A percentile compares a stretch with the other conserved stretches of the same genome.
These are phyloP conservation scores for Claviceps arundinis DNA, from an alignment of 2,329 filamentous ascomycete species.

Conservation along the genomic window DNA sequence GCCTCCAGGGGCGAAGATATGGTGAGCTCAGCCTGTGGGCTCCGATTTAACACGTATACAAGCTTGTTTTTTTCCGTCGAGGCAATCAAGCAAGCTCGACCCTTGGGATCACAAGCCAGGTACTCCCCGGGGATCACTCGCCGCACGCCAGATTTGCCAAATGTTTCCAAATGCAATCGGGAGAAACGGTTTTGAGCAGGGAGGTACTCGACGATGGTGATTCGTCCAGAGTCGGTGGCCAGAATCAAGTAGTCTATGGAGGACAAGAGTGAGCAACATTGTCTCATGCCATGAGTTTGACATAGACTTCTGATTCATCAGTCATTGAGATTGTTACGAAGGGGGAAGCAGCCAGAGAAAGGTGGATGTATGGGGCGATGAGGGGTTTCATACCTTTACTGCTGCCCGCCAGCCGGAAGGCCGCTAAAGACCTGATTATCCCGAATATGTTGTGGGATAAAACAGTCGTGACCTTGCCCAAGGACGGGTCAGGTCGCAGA, in stretches of 20 bases:
- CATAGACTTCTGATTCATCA: not conserved
- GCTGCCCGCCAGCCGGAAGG: slow-evolving; percentile 85
- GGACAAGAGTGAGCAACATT: slow-evolving; percentile 13
- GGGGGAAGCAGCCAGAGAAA: not conserved
- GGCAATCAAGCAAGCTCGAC: slow-evolving; percentile 85
- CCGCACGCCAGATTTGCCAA: slow-evolving; percentile 90
- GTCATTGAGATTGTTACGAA: slow-evolving; percentile 12
- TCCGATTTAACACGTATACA: slow-evolving; percentile 94
- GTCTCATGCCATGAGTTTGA: not conserved
- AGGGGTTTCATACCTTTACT: slow-evolving; percentile 61
- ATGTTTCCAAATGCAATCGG: slow-evolving; percentile 89
- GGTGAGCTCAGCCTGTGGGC: slow-evolving; percentile 84
- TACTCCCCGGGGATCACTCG: slow-evolving; percentile 94
- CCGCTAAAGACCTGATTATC: slow-evolving; percentile 78
- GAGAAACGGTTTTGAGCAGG: slow-evolving; percentile 77
- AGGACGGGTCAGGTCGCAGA: slow-evolving; percentile 69
- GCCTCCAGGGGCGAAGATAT: slow-evolving; percentile 96
- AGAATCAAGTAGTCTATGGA: slow-evolving; percentile 84
- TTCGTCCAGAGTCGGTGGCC: slow-evolving; percentile 87
- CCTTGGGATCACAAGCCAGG: slow-evolving; percentile 88
- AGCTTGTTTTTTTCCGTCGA: slow-evolving; percentile 98
- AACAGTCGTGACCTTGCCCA: slow-evolving; percentile 75
- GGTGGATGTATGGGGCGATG: slow-evolving; percentile 23
- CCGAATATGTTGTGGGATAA: slow-evolving; percentile 92
- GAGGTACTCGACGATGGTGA: slow-evolving; percentile 86